Evolutionary conservation across 176 grass and related monocot genomes (phyloP).

Genomic region (Echinochloa phyllopogon): DNA sequence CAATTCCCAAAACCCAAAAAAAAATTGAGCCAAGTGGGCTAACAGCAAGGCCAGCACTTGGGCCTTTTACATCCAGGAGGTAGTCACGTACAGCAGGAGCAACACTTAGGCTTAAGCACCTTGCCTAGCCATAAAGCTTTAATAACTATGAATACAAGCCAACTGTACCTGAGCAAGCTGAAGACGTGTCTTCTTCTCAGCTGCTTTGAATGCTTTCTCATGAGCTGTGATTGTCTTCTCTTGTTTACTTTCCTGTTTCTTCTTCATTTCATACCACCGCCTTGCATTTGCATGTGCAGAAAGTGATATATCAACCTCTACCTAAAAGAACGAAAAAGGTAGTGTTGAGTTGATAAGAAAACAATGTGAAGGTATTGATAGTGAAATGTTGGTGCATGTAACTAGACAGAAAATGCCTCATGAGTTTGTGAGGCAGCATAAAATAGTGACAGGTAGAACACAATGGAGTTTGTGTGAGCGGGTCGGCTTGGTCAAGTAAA

Average conservation of each 20-base stretch:
- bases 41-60: not conserved
- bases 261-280: constrained; percentile 94
- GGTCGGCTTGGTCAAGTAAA: constrained; percentile 1
- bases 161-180: constrained; percentile 90
- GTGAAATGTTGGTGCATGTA: constrained; percentile 26
- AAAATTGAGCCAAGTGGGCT: not conserved
- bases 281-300: constrained; percentile 98
- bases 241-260: constrained; percentile 97
- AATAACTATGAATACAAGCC: not conserved
- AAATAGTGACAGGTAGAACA: not conserved
- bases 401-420: constrained; percentile 32
- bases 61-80: not conserved
- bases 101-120: not conserved
- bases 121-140: not conserved
- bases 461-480: not conserved
- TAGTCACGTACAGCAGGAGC: not conserved
- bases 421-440: constrained; percentile 17
- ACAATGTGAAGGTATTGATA: constrained; percentile 11
- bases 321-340: constrained; percentile 53
- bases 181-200: constrained; percentile 94
- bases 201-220: constrained; percentile 97
- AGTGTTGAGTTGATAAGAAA: constrained; percentile 21
- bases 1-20: constrained; percentile 26
- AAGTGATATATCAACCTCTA: constrained; percentile 97
- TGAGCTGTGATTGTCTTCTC: constrained; percentile 93